phyloP scores from a whole-genome alignment of 352 stramenopile genomes.

The Globisporangium nunn region DNA sequence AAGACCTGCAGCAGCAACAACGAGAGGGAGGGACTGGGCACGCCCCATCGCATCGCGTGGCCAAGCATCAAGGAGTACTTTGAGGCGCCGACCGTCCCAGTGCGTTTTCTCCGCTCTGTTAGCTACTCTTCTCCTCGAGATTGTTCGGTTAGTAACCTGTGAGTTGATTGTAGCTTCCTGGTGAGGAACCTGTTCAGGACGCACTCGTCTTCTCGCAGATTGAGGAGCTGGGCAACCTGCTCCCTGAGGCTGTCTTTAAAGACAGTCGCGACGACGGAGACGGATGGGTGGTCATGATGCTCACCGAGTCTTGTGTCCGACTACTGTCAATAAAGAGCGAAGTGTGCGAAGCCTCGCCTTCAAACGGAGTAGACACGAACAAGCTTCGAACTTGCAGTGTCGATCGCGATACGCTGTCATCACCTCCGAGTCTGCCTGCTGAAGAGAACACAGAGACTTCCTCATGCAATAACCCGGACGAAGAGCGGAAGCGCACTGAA shows the following conservation, averaged over 20 bases:
- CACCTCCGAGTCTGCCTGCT: background rate
- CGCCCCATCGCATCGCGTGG: conserved; percentile 17
- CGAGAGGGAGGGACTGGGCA: background rate
- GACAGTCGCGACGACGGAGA: background rate
- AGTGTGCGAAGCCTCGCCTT: background rate
- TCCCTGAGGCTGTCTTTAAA: background rate
- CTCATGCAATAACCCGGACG: background rate
- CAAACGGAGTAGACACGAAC: background rate
- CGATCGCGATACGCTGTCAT: background rate
- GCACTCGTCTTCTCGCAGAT: background rate
- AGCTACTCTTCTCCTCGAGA: background rate
- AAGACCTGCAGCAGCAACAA: background rate
- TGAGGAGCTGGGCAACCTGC: background rate
- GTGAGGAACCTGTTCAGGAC: background rate
- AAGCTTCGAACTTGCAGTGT: background rate
- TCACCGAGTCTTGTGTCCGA: conserved; percentile 5
- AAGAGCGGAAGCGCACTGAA: background rate
- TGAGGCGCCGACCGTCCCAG: conserved; percentile 15
- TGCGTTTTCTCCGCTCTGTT: conserved; percentile 5
- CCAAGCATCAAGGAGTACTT: conserved; percentile 38
- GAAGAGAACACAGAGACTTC: background rate
- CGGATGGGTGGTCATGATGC: conserved; percentile 2
- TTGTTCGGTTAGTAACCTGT: background rate
- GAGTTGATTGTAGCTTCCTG: background rate
- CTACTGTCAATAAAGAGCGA: background rate